A percentile compares a stretch with the other conserved stretches of the same genome.
phyloP scores from a whole-genome alignment of 1,284 basidiomycete genomes.

The Mycocalia duriaeana region DNA sequence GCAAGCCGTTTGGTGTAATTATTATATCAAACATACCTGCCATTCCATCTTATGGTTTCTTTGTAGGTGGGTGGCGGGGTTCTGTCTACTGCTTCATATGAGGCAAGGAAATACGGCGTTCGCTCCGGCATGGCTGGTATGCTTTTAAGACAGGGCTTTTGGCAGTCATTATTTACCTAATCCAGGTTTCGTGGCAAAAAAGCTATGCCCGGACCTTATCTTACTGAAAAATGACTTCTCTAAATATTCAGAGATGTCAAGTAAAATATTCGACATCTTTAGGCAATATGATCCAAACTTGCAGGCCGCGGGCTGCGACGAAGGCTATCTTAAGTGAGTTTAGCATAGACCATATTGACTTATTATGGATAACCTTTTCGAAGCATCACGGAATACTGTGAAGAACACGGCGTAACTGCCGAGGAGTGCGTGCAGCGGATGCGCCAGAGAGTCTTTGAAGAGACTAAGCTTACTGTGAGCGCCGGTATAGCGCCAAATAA shows the following conservation, averaged over 20 bases:
- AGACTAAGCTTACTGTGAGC: conserved; percentile 86
- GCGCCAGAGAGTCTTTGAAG: conserved; percentile 63
- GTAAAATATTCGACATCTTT: conserved; percentile 64
- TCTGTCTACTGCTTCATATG: conserved; percentile 85
- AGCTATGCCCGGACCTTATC: conserved; percentile 89
- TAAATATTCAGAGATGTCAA: conserved; percentile 71
- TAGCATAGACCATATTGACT: too few relatives aligned
- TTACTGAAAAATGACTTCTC: conserved; percentile 62
- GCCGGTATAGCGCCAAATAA: conserved; percentile 91
- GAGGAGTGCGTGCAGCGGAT: conserved; percentile 78
- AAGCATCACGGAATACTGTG: conserved; percentile 78
- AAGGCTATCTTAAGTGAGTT: conserved; percentile 82
- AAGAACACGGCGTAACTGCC: conserved; percentile 57
- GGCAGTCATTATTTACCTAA: background rate
- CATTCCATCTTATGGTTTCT: conserved; percentile 2
- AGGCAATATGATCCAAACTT: conserved; percentile 79
- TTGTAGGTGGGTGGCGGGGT: conserved; percentile 71
- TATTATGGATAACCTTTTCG: too few relatives aligned
- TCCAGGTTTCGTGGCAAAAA: conserved; percentile 83
- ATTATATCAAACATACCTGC: too few relatives aligned
- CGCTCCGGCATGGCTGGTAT: conserved; percentile 87
- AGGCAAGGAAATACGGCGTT: conserved; percentile 84
- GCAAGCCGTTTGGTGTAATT: conserved; percentile 81
- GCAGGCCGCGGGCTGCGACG: conserved; percentile 79
- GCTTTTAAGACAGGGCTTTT: background rate